A percentile compares a stretch with the other conserved stretches of the same genome.
Evolutionary conservation across 1,284 basidiomycete genomes (phyloP).

Genomic region (Malassezia obtusa): DNA sequence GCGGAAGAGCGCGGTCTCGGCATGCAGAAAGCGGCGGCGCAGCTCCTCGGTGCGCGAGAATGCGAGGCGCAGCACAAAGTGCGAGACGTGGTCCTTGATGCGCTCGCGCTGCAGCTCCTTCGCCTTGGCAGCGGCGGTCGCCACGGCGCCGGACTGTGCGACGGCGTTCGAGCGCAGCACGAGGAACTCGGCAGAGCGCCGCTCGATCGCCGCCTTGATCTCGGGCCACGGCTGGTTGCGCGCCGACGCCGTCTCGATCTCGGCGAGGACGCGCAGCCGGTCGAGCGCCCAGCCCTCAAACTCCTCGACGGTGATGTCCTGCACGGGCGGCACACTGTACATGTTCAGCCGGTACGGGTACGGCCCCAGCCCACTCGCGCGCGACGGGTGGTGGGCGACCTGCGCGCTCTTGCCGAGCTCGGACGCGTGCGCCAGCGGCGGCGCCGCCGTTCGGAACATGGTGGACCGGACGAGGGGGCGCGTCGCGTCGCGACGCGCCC

Average conservation of each 20-base stretch:
- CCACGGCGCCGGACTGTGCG: conserved; percentile 46
- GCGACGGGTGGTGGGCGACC: conserved; percentile 24
- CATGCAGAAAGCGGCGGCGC: conserved; percentile 75
- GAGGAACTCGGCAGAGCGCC: conserved; percentile 62
- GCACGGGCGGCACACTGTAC: conserved; percentile 73
- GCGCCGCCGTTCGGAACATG: conserved; percentile 17
- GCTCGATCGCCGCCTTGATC: conserved; percentile 57
- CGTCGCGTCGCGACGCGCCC: conserved; percentile 2
- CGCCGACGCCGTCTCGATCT: conserved; percentile 85
- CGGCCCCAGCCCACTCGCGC: conserved; percentile 12
- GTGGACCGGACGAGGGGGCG: not conserved
- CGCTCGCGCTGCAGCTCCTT: conserved; percentile 58
- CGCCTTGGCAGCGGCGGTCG: conserved; percentile 48
- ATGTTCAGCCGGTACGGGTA: conserved; percentile 45
- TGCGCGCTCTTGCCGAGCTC: conserved; percentile 8
- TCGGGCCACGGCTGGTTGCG: conserved; percentile 72
- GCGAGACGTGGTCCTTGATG: conserved; percentile 76
- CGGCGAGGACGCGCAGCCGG: conserved; percentile 73
- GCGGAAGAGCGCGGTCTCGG: conserved; percentile 74
- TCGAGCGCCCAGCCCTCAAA: conserved; percentile 88
- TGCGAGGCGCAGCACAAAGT: conserved; percentile 87
- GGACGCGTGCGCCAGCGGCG: not conserved
- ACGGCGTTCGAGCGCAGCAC: conserved; percentile 59
- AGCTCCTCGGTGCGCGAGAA: conserved; percentile 94
- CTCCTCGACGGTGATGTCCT: conserved; percentile 88